Conservation (phyloP, 495 filamentous ascomycete genomes). For the Aspergillus bertholletiae region DNA sequence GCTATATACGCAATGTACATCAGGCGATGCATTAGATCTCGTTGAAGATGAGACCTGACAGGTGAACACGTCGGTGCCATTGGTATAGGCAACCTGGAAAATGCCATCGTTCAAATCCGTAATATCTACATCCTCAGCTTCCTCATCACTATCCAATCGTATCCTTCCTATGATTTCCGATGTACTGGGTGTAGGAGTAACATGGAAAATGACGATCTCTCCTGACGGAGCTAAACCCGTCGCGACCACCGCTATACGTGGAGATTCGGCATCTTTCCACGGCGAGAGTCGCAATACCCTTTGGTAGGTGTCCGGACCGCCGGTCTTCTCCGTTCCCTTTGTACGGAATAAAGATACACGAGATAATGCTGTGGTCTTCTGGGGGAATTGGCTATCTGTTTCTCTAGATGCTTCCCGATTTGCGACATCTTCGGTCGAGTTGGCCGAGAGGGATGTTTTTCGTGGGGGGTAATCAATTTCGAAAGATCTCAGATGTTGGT, state of each 20-base stretch:
- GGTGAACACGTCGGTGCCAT: slow-evolving; percentile 66
- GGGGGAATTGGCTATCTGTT: slow-evolving; percentile 20
- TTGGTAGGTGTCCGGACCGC: slow-evolving; percentile 68
- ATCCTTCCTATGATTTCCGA: slow-evolving; percentile 66
- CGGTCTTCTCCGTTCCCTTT: slow-evolving; percentile 31
- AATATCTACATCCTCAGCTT: slow-evolving; percentile 82
- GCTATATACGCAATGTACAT: slow-evolving; percentile 58
- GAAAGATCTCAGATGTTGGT: slow-evolving; percentile 86
- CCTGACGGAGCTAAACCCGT: slow-evolving; percentile 67
- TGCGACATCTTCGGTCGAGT: slow-evolving; percentile 14
- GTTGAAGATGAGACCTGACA: slow-evolving; percentile 33
- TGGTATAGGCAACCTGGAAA: slow-evolving; percentile 76
- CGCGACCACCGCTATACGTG: slow-evolving; percentile 67
- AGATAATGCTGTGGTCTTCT: slow-evolving; percentile 52
- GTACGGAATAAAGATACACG: slow-evolving; percentile 63
- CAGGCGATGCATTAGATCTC: slow-evolving; percentile 44
- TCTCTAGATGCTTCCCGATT: slow-evolving; percentile 22
- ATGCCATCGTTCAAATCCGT: slow-evolving; percentile 52
- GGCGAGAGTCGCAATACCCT: slow-evolving; percentile 71
- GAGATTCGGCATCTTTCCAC: slow-evolving; percentile 39
- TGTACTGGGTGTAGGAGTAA: slow-evolving; percentile 49
- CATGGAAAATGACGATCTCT: slow-evolving; percentile 78
- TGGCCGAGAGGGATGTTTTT: slow-evolving; percentile 1
- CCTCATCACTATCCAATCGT: slow-evolving; percentile 54
- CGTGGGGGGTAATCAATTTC: slow-evolving; percentile 47